Base-by-base conservation (phyloP, 495 filamentous ascomycete species). In the Aspergillus campestris region DNA sequence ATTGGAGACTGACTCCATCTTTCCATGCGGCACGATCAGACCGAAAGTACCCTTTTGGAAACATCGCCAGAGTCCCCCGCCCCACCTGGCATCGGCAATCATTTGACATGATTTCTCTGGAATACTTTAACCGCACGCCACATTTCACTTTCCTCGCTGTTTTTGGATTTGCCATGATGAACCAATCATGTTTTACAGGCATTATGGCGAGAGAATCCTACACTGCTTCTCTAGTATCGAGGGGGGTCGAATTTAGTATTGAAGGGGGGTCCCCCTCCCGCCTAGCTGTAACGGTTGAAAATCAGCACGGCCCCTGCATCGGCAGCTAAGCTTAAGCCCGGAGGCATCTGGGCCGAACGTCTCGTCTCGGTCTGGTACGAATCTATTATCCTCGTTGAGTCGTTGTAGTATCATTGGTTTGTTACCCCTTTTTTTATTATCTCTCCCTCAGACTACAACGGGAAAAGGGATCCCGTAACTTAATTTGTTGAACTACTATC, bases 391-490 rank as follows among this genome's bases (percentile, higher is more conserved):
- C 2, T 2, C 18, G 18, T 24, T 24, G 18, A 4, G 18, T 2
- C 18, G 18, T 24, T 24, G 18, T 24, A 24, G 18, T 1, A 37
- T 28, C 28, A 32, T 32, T 50, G 18, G 39, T 47, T 14, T 31
- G 35, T 18, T 13, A 40, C 40, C 36, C 45, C 42, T 5, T 48
- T 40, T 37, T 24, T 27, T 27, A 10, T 14, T 40, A 34, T 11
- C 11, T 6, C 12, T 36, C 13, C 27, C 29, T 48, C 32, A 12
- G 37, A 28, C 48, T 40, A 24, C 18, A 31, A 51, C 64, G 62
- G 66, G 62, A 66, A 70, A 67, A 70, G 61, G 64, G 56, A 66
- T 66, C 65, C 66, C 66, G 66, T 61, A 56, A 61, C 58, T 56
- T 59, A 55, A 11, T 18, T 15, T 40, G 7, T 1, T 47, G 50